Evolutionary conservation across 2,329 filamentous ascomycete genomes (phyloP).

Genomic region (Sphaerulina vaccinii): DNA sequence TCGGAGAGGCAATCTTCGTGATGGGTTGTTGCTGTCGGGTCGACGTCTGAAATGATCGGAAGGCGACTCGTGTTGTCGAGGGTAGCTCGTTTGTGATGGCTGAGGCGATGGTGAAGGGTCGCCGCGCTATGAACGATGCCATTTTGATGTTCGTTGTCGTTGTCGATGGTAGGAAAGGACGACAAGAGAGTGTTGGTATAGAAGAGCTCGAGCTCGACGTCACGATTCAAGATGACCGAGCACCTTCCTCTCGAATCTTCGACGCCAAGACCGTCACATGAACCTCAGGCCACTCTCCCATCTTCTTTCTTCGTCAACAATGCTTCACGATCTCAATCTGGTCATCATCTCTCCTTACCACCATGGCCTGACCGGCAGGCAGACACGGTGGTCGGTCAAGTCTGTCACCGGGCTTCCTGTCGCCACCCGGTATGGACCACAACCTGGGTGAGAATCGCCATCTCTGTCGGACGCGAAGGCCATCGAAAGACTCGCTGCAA

Average conservation of each 20-base stretch:
- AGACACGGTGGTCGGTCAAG: no score
- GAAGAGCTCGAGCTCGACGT: conserved; percentile 8
- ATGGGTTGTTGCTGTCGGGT: conserved; percentile 47
- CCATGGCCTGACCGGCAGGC: no score
- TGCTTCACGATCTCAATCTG: no score
- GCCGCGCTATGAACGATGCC: conserved; percentile 58
- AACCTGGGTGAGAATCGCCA: no score
- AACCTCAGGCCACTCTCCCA: background rate
- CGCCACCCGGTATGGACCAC: background rate
- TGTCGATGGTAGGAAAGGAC: background rate
- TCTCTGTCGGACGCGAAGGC: no score
- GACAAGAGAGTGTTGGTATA: background rate
- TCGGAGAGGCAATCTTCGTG: conserved; percentile 58
- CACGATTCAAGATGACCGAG: conserved; percentile 1
- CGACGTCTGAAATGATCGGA: conserved; percentile 36
- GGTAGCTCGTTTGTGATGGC: conserved; percentile 55
- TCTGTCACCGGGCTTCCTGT: background rate
- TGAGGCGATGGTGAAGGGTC: conserved; percentile 62
- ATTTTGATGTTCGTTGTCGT: conserved; percentile 2
- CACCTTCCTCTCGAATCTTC: background rate
- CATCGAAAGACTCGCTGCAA: background rate
- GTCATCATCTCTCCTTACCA: no score
- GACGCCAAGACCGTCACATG: conserved; percentile 5
- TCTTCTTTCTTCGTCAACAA: background rate
- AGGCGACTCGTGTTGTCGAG: conserved; percentile 46